Percentiles rank a stretch among this genome's conserved stretches.
Evolutionary conservation across 2,329 filamentous ascomycete species (phyloP).

Genomic region (Plenodomus lindquistii): DNA sequence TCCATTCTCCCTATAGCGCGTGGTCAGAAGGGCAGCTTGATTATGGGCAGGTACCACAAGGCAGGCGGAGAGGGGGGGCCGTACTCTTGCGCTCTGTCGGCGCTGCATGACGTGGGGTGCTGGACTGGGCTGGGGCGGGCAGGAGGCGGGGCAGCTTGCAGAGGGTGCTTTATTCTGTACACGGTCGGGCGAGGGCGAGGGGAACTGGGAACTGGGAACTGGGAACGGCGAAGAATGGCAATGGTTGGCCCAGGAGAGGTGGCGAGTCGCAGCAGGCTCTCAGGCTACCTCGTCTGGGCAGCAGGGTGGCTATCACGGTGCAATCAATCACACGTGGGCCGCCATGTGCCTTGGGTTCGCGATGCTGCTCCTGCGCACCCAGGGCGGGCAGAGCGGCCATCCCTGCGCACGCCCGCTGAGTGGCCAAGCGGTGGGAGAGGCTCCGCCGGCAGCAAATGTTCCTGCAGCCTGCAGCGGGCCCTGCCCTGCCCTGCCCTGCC

Average conservation of each 20-base stretch:
- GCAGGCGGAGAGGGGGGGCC: neutral
- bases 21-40: neutral
- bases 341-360: neutral
- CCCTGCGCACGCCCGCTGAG: neutral
- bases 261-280: neutral
- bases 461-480: slow-evolving; percentile 17
- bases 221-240: neutral
- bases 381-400: neutral
- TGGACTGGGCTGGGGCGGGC: too few species aligned
- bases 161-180: neutral
- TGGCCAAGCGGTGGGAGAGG: slow-evolving; percentile 1
- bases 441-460: slow-evolving; percentile 9
- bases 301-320: neutral
- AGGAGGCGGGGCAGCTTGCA: neutral
- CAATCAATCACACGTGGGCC: too few species aligned
- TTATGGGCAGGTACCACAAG: slow-evolving; percentile 1
- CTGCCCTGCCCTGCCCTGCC: too few species aligned
- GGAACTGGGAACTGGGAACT: too few species aligned
- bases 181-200: neutral
- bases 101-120: slow-evolving; percentile 33
- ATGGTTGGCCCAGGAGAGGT: too few species aligned
- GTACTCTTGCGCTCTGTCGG: slow-evolving; percentile 44
- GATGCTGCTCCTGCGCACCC: neutral
- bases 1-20: slow-evolving; percentile 38
- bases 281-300: neutral